Evolutionary conservation across 139 green algal genomes (phyloP).

Genomic region (Chlorella ohadii): DNA sequence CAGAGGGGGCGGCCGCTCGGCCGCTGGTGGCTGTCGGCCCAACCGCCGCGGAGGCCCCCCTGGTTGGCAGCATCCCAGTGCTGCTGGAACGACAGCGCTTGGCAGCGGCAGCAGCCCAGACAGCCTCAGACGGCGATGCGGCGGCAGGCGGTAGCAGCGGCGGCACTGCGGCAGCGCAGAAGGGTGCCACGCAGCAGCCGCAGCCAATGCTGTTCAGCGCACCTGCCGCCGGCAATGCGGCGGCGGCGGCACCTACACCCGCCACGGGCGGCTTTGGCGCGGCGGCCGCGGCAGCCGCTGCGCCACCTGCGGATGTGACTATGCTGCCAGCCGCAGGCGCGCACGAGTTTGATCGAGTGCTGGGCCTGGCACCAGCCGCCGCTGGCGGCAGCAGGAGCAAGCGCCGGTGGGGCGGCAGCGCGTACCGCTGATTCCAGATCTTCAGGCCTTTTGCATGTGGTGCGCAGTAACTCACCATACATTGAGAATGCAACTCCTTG

Average conservation of each 20-base stretch:
- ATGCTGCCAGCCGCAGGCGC: background rate
- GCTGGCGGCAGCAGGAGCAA: background rate
- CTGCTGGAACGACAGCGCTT: slow-evolving; percentile 1
- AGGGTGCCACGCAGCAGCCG: background rate
- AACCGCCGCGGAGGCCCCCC: background rate
- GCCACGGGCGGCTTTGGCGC: background rate
- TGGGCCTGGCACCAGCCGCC: slow-evolving; percentile 5
- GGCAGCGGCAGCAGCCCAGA: background rate
- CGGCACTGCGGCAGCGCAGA: background rate
- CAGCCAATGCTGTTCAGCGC: slow-evolving; percentile 12
- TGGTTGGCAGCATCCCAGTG: slow-evolving; percentile 32
- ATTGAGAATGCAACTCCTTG: too few relatives aligned
- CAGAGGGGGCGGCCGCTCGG: background rate
- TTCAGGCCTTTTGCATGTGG: too few relatives aligned
- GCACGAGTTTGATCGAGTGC: slow-evolving; percentile 21
- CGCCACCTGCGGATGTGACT: background rate
- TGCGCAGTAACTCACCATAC: too few relatives aligned
- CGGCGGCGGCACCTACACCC: background rate
- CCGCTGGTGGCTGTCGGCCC: slow-evolving; percentile 10
- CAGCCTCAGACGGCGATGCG: background rate
- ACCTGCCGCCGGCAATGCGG: background rate
- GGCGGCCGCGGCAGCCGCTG: background rate
- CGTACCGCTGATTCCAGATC: background rate
- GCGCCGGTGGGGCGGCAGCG: slow-evolving; percentile 1
- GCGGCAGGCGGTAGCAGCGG: background rate